These are phyloP conservation scores for Lactifluus rugatus DNA, from an alignment of 768 basidiomycete genomes.

Conservation along the genomic window DNA sequence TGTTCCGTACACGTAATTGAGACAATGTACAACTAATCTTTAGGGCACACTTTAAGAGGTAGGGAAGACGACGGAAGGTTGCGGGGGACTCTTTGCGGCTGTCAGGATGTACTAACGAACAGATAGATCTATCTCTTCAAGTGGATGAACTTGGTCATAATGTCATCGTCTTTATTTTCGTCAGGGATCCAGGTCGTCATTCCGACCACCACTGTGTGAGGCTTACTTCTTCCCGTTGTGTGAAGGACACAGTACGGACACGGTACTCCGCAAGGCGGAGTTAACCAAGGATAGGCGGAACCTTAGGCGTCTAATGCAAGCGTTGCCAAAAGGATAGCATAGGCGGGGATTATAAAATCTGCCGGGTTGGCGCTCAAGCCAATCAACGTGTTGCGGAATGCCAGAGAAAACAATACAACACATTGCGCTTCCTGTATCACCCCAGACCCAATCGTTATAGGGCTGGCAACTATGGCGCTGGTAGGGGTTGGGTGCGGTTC, in stretches of 20 bases:
- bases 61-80: background rate
- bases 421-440: background rate
- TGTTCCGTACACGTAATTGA: constrained; percentile 15
- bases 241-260: background rate
- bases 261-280: background rate
- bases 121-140: background rate
- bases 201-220: background rate
- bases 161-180: background rate
- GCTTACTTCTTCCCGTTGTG: background rate
- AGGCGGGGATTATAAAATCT: background rate
- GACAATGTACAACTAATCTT: background rate
- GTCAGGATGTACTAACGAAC: background rate
- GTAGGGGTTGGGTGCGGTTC: background rate
- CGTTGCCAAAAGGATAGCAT: background rate
- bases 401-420: background rate
- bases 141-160: background rate
- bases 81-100: background rate
- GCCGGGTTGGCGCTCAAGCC: background rate
- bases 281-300: background rate
- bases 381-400: background rate
- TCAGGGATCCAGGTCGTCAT: background rate
- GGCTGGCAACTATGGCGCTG: background rate
- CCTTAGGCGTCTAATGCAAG: background rate
- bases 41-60: background rate
- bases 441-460: background rate